These are phyloP conservation scores for Trametes versicolor DNA, from an alignment of 1,284 basidiomycete species.

Conservation along the genomic window DNA sequence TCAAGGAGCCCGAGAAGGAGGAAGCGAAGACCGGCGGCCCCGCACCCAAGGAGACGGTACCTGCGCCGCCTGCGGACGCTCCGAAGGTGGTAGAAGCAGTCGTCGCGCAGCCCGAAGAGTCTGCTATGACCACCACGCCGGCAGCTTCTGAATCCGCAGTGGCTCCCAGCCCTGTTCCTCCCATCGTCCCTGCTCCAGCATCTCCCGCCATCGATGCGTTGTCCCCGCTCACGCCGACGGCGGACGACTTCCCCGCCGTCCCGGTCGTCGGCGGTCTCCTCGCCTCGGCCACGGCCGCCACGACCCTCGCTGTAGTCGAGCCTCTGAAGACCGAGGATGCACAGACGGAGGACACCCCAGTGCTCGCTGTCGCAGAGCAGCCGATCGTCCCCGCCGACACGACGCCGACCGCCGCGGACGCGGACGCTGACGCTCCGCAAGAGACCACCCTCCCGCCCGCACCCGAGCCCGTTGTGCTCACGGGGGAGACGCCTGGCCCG, in stretches of 20 bases:
- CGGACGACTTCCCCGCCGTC: slow-evolving; percentile 40
- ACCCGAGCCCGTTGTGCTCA: slow-evolving; percentile 47
- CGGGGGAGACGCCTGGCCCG: slow-evolving; percentile 51
- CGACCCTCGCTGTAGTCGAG: slow-evolving; percentile 31
- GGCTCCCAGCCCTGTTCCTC: slow-evolving; percentile 23
- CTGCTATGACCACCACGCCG: slow-evolving; percentile 6
- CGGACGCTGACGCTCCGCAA: slow-evolving; percentile 9
- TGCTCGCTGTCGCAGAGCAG: slow-evolving; percentile 31
- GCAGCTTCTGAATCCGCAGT: slow-evolving; percentile 22
- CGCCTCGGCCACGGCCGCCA: slow-evolving; percentile 20
- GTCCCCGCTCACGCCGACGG: slow-evolving; percentile 31
- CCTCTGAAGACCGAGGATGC: slow-evolving; percentile 38
- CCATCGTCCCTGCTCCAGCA: slow-evolving; percentile 26
- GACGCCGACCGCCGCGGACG: slow-evolving; percentile 1
- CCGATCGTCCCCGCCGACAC: slow-evolving; percentile 21
- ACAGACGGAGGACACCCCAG: slow-evolving; percentile 34
- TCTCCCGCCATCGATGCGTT: slow-evolving; percentile 21
- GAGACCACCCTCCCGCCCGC: slow-evolving; percentile 42
- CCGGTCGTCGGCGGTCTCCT: slow-evolving; percentile 38
- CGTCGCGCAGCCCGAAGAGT: slow-evolving; percentile 14
- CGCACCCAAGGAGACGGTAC: slow-evolving; percentile 32
- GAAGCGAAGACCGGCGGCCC: slow-evolving; percentile 3
- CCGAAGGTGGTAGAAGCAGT: slow-evolving; percentile 27
- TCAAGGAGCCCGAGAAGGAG: slow-evolving; percentile 31
- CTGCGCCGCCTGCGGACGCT: slow-evolving; percentile 9